Evolutionary conservation across 164 flowering plant genomes (phyloP).

Genomic region (Hamamelis virginiana): DNA sequence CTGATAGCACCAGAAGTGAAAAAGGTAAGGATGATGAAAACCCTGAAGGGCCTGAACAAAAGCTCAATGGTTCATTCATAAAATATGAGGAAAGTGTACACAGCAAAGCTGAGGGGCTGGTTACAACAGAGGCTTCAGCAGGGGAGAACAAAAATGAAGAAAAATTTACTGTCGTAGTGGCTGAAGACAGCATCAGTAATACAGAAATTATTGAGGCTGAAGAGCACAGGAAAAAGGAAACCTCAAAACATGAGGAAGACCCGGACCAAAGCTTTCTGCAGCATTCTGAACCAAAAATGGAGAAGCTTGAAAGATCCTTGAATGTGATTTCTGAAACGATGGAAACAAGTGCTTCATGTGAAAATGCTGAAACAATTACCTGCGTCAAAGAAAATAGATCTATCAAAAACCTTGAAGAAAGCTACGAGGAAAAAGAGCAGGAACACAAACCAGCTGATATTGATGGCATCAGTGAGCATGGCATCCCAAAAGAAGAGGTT

Average conservation of each 20-base stretch:
- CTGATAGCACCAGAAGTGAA: neutral
- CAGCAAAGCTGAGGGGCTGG: neutral
- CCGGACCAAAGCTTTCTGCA: constrained; percentile 2
- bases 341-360: neutral
- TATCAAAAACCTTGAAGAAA: neutral
- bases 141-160: neutral
- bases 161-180: neutral
- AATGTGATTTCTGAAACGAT: neutral
- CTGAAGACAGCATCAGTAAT: neutral
- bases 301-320: constrained; percentile 12
- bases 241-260: neutral
- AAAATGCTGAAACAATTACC: constrained; percentile 2
- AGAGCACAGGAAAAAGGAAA: neutral
- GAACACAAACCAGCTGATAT: neutral
- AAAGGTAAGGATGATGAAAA: neutral
- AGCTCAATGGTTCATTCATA: neutral
- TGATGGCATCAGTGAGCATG: neutral
- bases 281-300: constrained; percentile 7
- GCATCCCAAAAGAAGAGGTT: neutral
- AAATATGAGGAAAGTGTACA: neutral
- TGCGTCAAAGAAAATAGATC: neutral
- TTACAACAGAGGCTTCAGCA: neutral
- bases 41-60: neutral
- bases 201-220: neutral
- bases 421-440: neutral